Evolutionary conservation across 1,284 basidiomycete genomes (phyloP), one percentile per base, ranked within the genome.

Genomic region (Lentinula novae-zelandiae): DNA sequence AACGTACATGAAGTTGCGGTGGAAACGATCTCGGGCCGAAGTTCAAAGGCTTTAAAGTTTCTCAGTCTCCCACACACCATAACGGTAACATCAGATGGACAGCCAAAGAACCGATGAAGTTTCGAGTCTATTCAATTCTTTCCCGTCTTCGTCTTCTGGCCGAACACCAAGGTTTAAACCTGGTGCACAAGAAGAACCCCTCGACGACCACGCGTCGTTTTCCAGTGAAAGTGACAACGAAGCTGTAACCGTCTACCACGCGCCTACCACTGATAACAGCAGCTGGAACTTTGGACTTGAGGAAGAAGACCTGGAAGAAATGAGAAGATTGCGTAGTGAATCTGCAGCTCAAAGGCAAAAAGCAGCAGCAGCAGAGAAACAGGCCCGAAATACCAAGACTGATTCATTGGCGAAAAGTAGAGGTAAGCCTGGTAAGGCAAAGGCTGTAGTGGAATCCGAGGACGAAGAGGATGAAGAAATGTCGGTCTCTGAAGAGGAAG

Each of bases 401-500:
- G 10, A 7, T 40, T 31, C 57, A 5, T 13, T 15, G 3, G 57
- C 49, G 12, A 61, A 52, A 36, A 53, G 53, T 51, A 61, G 57
- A 27, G 54, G 49, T 9, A 61, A 57, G 44, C 54, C 60, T 2
- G 54, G 54, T 9, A 61, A 57, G 36, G 60, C 60, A 6, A 61
- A 51, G 22, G 38, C 38, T n/a, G 10, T 55, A 36, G 31, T 39
- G 13, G 42, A 55, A 42, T 48, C 42, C 7, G 60, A 56, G 40
- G 60, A 56, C 22, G 61, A 56, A 15, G 27, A 27, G 27, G 62
- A 53, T 38, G 62, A 51, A 31, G 57, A 44, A 68, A 71, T 40
- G 71, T 69, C 15, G 68, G 66, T 67, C 20, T 50, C 34, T 52
- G 72, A 69, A 2, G 72, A 71, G 1, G 73, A 74, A 33, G 76